Base-by-base conservation (phyloP, 352 stramenopile species). In the Plasmopara muralis region DNA sequence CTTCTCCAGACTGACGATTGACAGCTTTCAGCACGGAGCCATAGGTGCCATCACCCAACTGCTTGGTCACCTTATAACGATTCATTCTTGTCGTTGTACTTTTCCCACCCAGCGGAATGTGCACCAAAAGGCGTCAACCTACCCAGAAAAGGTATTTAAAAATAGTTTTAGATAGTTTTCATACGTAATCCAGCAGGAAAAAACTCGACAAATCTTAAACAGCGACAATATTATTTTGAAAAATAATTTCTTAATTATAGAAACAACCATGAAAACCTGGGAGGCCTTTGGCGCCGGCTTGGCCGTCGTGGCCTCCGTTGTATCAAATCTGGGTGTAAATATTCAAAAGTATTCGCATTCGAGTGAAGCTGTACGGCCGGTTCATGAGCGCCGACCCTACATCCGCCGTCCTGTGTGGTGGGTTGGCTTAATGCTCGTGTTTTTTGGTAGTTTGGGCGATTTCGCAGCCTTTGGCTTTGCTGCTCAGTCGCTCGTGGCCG, bases 21-120 rank as follows among this genome's bases (percentile, higher is more conserved):
- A 97, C 78, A 41, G 93, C 90, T 64, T 98, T 98, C 50, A 97
- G 71, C 49, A 98, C 93, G 3, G 84, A 96, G 42, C 94, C 93
- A 54, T 98, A 98, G 13, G 94, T 97, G 52, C 94, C 94, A 70
- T 98, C 93, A 47, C 94, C 94, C 31, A 98, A 70, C 62, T 97
- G 85, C 70, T 98, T 97, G 31, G 89, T 97, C 46, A 98, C 74
- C 66, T 97, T 97, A 74, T 97, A 97, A 28, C 88, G 79, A 71
- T 97, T 97, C 85, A 95, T 95, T 38, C 12, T 50, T 51, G 51
- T 30, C 51, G 57, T 64, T 64, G 57, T 47, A 56, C 53, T 67
- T 64, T 62, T 52, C 41, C 20, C 13, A 29, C 18, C 29, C 25
- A 18, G 15, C 46, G 33, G 54, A 57, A 50, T 49, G 40, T 41